Conservation (phyloP, 352 stramenopile species). For the Phytophthora nicotianae region DNA sequence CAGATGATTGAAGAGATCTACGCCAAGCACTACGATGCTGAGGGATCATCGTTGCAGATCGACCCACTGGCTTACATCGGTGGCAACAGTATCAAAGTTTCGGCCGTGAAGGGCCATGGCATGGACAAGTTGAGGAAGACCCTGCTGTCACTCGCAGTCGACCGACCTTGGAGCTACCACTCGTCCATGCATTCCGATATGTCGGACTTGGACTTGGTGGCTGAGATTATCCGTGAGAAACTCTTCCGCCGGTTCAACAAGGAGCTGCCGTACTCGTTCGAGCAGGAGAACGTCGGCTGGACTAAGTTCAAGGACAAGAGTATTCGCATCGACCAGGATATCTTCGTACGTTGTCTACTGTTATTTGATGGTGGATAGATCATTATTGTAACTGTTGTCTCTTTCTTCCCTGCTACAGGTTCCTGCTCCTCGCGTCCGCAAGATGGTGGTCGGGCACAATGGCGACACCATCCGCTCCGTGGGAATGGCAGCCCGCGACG, state of each 20-base stretch:
- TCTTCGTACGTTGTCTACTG: constrained; percentile 68
- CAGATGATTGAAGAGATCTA: constrained; percentile 88
- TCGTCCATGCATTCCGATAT: constrained; percentile 86
- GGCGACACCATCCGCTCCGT: constrained; percentile 79
- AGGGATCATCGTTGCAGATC: constrained; percentile 56
- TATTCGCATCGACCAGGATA: constrained; percentile 87
- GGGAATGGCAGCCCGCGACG: constrained; percentile 69
- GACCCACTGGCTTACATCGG: constrained; percentile 76
- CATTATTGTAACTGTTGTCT: constrained; percentile 4
- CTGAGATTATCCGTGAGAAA: constrained; percentile 89
- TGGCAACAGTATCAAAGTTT: constrained; percentile 79
- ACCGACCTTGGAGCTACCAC: constrained; percentile 85
- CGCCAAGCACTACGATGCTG: constrained; percentile 61
- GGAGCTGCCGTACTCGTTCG: constrained; percentile 83
- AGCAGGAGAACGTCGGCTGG: constrained; percentile 87
- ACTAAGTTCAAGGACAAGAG: constrained; percentile 88
- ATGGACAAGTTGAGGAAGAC: constrained; percentile 72
- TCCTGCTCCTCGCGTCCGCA: constrained; percentile 69
- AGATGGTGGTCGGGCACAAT: constrained; percentile 83
- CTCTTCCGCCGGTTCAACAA: constrained; percentile 89
- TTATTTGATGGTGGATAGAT: neutral
- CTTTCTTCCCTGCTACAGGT: constrained; percentile 58
- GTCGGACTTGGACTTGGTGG: constrained; percentile 84
- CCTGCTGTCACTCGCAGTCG: constrained; percentile 67
- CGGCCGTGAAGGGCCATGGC: constrained; percentile 71